Evolutionary conservation across 2,329 filamentous ascomycete genomes (phyloP).

Genomic region (Xylariaceae sp.): DNA sequence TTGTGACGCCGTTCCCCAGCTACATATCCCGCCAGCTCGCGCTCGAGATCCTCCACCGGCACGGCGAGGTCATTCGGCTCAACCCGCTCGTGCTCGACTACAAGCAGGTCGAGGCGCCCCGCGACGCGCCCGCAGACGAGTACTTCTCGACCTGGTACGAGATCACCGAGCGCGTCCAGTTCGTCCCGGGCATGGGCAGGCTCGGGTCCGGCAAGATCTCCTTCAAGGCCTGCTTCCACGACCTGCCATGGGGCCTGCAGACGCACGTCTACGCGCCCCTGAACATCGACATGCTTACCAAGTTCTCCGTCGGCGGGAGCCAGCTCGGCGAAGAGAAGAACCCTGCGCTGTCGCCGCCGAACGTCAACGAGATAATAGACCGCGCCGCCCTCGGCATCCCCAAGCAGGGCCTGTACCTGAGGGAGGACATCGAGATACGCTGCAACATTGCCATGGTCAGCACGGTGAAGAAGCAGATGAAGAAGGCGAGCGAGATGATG

Average conservation of each 20-base stretch:
- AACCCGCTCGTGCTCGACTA: constrained; percentile 63
- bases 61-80: constrained; percentile 64
- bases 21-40: constrained; percentile 67
- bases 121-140: constrained; percentile 62
- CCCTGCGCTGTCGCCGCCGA: constrained; percentile 54
- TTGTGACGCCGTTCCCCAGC: constrained; percentile 63
- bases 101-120: constrained; percentile 60
- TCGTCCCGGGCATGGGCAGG: constrained; percentile 60
- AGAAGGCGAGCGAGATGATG: constrained; percentile 62
- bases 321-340: constrained; percentile 59
- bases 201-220: constrained; percentile 60
- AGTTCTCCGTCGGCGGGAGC: constrained; percentile 63
- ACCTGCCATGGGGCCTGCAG: constrained; percentile 67
- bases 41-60: constrained; percentile 66
- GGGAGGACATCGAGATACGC: constrained; percentile 65
- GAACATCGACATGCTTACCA: constrained; percentile 61
- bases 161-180: constrained; percentile 63
- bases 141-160: constrained; percentile 72
- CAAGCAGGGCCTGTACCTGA: constrained; percentile 59
- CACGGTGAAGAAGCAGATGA: constrained; percentile 63
- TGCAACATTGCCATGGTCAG: constrained; percentile 60
- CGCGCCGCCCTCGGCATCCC: constrained; percentile 53
- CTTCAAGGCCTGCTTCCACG: constrained; percentile 67
- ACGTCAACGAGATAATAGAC: too few relatives aligned
- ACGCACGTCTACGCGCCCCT: constrained; percentile 67